Percentiles rank a stretch among this genome's conserved stretches.
Conservation (phyloP, 129 eudicot genomes). For the Cynara cardunculus region DNA sequence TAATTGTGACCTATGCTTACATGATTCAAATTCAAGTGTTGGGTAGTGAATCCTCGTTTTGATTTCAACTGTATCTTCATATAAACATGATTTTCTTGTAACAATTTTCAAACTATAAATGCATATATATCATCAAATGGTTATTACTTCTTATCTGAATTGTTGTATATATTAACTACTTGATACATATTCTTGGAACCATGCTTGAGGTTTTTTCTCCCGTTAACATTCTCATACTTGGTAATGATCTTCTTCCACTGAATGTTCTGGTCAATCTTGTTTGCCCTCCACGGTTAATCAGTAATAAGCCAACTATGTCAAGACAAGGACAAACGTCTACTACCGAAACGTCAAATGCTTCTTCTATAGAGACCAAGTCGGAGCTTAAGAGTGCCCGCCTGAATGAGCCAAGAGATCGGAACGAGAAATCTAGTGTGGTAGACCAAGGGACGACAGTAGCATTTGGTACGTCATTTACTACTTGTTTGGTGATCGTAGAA, state of each 20-base stretch:
- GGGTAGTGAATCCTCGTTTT: no score
- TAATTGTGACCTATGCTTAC: no score
- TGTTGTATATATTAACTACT: background rate
- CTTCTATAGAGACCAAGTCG: slow-evolving; percentile 36
- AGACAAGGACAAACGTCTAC: slow-evolving; percentile 62
- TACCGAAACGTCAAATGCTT: slow-evolving; percentile 46
- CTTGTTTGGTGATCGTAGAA: slow-evolving; percentile 96
- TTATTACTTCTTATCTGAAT: background rate
- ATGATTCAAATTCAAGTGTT: no score
- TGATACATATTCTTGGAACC: background rate
- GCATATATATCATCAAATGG: no score
- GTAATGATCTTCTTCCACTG: slow-evolving; percentile 13
- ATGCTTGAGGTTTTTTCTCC: background rate
- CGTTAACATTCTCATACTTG: background rate
- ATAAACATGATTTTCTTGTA: no score
- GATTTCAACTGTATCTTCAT: no score
- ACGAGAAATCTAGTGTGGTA: slow-evolving; percentile 45
- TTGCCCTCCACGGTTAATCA: slow-evolving; percentile 95
- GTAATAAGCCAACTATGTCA: slow-evolving; percentile 60
- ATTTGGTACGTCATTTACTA: slow-evolving; percentile 24
- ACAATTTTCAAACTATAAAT: no score
- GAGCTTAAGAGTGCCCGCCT: slow-evolving; percentile 42
- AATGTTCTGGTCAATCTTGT: slow-evolving; percentile 86
- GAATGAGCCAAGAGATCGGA: slow-evolving; percentile 59
- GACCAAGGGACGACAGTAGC: slow-evolving; percentile 50